A percentile compares a stretch with the other conserved stretches of the same genome.
These are phyloP conservation scores for Thalassiosira delicatula DNA, from an alignment of 352 stramenopile genomes.

Conservation along the genomic window DNA sequence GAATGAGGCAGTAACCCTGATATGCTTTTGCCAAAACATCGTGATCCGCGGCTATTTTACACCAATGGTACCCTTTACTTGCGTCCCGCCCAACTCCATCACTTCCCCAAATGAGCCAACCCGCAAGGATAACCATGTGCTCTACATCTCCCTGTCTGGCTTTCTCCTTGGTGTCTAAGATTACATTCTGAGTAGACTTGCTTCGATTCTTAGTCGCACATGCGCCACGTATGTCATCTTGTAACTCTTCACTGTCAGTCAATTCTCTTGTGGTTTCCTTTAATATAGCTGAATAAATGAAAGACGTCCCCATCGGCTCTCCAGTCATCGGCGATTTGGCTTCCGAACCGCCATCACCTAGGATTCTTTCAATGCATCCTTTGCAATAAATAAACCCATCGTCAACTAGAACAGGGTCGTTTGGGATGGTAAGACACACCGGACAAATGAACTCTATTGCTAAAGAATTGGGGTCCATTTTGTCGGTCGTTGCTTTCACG, in stretches of 20 bases:
- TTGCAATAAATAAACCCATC: constrained; percentile 53
- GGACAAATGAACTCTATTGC: constrained; percentile 47
- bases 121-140: constrained; percentile 27
- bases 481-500: not conserved
- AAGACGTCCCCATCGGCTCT: constrained; percentile 18
- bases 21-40: constrained; percentile 30
- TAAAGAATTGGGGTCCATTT: constrained; percentile 39
- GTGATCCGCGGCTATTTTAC: constrained; percentile 10
- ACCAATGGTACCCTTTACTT: constrained; percentile 11
- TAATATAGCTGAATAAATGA: constrained; percentile 20
- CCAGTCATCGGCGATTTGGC: constrained; percentile 42
- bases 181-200: not conserved
- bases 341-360: not conserved
- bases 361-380: constrained; percentile 39
- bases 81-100: constrained; percentile 1
- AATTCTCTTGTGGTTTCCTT: constrained; percentile 25
- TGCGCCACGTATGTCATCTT: constrained; percentile 4
- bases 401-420: constrained; percentile 35
- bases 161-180: constrained; percentile 7
- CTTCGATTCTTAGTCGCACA: constrained; percentile 5
- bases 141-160: constrained; percentile 16
- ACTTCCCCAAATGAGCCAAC: constrained; percentile 23
- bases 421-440: constrained; percentile 21
- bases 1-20: constrained; percentile 39
- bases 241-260: constrained; percentile 14